Base-by-base conservation (phyloP, 2,329 filamentous ascomycete genomes). In the Epichloe elymi region DNA sequence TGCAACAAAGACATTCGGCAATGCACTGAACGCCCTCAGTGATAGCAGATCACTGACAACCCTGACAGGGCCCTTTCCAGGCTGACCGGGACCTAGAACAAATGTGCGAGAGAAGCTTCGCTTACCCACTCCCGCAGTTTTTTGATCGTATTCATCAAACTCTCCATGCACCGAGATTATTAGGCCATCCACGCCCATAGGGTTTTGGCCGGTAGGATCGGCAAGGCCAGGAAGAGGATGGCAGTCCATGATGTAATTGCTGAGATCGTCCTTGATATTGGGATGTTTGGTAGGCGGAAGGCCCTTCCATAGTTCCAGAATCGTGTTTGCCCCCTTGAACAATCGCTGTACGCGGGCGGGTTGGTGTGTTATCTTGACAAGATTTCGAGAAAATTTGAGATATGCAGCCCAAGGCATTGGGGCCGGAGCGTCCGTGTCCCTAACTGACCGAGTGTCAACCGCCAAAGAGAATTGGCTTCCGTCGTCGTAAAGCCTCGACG, bases 31-130 rank as follows among this genome's bases (percentile, higher is more conserved):
- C 5, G 82, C 79, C 56, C 86, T 79, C 47, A 95, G 69, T 14
- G 80, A 81, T 39, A 94, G 73, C 69, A 89, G 80, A 65, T 95
- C 89, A 63, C 80, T 90, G 56, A 90, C 74, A 38, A 95, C 85
- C 46, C 88, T 79, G 51, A 94, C 79, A 1, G 71, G 76, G 17
- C 80, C 79, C 44, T 74, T 72, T 5, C 80, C 75, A 0, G 80
- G 79, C 36, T 75, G 75, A 35, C 86, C 87, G 1, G 88, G 88
- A 0, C 87, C 87, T 17, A 95, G 74, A 40, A 90, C 71, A 62
- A 94, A 88, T 0, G 80, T 85, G 48, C 89, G 82, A 50, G 89
- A 88, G 66, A 95, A 95, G 64, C 85, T 88, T 54, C 88, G 82
- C 58, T 82, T 79, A 38, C 80, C 74, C 42, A 76, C 76, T 43